Evolutionary conservation across 129 eudicot genomes (phyloP), one percentile per base, ranked within the genome.

Genomic region (Ambrosia trifida): DNA sequence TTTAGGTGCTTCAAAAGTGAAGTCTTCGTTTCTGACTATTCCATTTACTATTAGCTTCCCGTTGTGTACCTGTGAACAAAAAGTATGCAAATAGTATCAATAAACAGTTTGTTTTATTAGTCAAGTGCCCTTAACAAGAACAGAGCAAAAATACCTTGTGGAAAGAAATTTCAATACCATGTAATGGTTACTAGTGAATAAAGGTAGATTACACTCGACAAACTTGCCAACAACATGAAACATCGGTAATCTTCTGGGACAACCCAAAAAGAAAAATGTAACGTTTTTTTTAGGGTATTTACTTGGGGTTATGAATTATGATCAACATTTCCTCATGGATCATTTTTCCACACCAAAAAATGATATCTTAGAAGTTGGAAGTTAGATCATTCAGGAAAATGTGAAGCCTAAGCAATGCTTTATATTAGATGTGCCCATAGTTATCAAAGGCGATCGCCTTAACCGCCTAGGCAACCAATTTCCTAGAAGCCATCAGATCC

Each of bases 1-100:
- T 71, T 86, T 87, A 13, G 98, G 98, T 10, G 92, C 81, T 85
- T 94, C 98, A 20, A 52, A 81, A 66, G 89, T 84, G 73, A 79
- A 94, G 68, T 85, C 86, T 77, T 94, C 98, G 38, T 80, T 84
- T 73, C 96, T 78, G 46, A 41, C 79, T 7, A 89, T 85, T 71
- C 97, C 98, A n/a, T 94, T 94, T 41, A 94, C 98, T 28, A 89
- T 80, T 72, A 94, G 68, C 85, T 94, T 94, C 64, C 98, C 98
- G 11, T 89, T 80, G 30, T 79, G 96, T 64, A 94, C 96, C 96
- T 94, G 86, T 67, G 78, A 52, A 71, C 5, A 11, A 66, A 53
- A 54, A 38, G 66, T 64, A 50, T 7, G 57, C 60, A 43, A 59
- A 12, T 10, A 62, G 63, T 47, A 12, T 59, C 11, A 59, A 59